Evolutionary conservation across 1,284 basidiomycete species (phyloP), one percentile per base, ranked within the genome.

Genomic region (Leucoagaricus sp.): DNA sequence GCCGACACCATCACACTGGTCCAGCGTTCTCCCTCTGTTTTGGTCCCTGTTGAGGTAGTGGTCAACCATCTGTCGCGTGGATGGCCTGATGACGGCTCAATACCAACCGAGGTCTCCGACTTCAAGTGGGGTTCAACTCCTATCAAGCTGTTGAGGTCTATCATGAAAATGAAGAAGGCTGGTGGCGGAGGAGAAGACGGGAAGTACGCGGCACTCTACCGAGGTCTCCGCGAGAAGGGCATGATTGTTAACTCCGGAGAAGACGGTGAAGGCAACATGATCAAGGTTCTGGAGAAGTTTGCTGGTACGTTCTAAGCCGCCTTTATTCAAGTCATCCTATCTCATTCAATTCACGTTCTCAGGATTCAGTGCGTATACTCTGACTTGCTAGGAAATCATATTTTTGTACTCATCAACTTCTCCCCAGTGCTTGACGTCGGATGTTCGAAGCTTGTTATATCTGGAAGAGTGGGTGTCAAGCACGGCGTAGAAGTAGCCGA

Each of bases 381-480:
- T 25, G 17, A 7, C 17, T 17, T n/a, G 29, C 10, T n/a, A n/a
- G n/a, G n/a, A n/a, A n/a, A n/a, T n/a, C n/a, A n/a, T 38, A 12
- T 21, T 41, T 6, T 21, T 41, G 5, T 41, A 23, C 3, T 41
- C 4, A 19, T 41, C 17, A n/a, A n/a, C n/a, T n/a, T n/a, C n/a
- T n/a, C n/a, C n/a, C 40, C 3, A 51, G 51, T 34, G 36, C 72
- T 76, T 73, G 86, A 89, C 59, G 81, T 82, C 38, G 90, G 88
- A 53, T 83, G 80, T 17, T 84, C 83, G 58, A 79, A 85, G 65
- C 68, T 83, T 56, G 82, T 92, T 62, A 76, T 83, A 23, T 84
- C 89, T 55, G 84, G 86, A 17, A 84, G 87, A 64, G 89, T 92
- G 70, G 89, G 89, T 67, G 72, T 92, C 46, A 89, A 91, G 71